Evolutionary conservation across 2,329 filamentous ascomycete genomes (phyloP).

Genomic region (Fusarium sp.): DNA sequence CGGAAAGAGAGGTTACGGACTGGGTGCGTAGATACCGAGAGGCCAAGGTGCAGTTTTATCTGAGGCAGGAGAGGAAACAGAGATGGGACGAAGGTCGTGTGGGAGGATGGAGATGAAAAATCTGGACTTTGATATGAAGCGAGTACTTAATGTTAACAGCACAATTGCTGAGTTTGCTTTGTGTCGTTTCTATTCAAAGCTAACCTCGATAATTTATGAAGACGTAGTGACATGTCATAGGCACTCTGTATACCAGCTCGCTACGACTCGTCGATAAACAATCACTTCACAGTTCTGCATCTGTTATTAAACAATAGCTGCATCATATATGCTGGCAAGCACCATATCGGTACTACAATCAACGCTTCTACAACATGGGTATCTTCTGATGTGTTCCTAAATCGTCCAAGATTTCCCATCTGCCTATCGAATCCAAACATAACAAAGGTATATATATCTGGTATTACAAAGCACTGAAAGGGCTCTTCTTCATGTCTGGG

Average conservation of each 20-base stretch:
- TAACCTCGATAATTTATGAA: neutral
- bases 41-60: conserved; percentile 80
- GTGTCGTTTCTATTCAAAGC: neutral
- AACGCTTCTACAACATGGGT: conserved; percentile 34
- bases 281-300: neutral
- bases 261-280: neutral
- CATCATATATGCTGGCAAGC: neutral
- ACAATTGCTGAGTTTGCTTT: neutral
- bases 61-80: conserved; percentile 86
- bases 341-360: neutral
- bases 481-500: conserved; percentile 86
- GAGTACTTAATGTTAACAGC: neutral
- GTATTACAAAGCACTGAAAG: conserved; percentile 69
- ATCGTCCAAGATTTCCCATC: neutral
- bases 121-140: neutral
- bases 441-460: neutral
- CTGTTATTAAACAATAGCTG: neutral
- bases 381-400: conserved; percentile 24
- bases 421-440: neutral
- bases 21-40: conserved; percentile 87
- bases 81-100: conserved; percentile 97
- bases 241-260: neutral
- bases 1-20: conserved; percentile 84
- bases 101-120: conserved; percentile 82
- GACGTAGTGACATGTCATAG: neutral